Base-by-base conservation (phyloP, 73 alveolate genomes). In the Paramecium sexaurelia region DNA sequence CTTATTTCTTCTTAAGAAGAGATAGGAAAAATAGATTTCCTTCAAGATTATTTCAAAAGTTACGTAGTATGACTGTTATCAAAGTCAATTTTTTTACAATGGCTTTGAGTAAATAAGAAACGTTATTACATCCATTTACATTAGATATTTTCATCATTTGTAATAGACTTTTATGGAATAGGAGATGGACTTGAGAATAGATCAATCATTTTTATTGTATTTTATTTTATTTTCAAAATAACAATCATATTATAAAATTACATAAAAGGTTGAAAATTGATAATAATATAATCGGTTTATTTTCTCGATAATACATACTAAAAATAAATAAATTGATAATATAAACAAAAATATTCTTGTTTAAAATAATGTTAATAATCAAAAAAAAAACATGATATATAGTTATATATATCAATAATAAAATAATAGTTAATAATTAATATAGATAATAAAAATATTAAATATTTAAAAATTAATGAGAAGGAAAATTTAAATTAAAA, bases 11-110 rank as follows among this genome's bases (percentile, higher is more conserved):
- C 39, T 26, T 26, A 61, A 26, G 39, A 32, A 26, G 83, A 61
- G 43, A 32, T 9, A 29, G 83, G 83, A 61, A 61, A 61, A 22
- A 61, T 61, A 32, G 83, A 61, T 61, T 61, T 61, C 43, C 83
- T 61, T 61, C 83, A 29, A 61, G 39, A 61, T 26, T 26, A 29
- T 29, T 29, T 29, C 83, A 61, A 29, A 29, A 15, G 47, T 61
- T 61, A 61, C 83, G 83, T 61, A 29, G 83, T 61, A 61, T 61
- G 83, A 61, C 83, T 61, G 83, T 26, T 32, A 61, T 32, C 43
- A 29, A 32, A 32, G 43, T 32, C 83, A 61, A 32, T 61, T 26
- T 61, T 22, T 61, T 61, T 61, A 26, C 45, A 29, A 61, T 61
- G 20, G 43, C 83, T 61, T 13, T 26, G 6, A 8, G 43, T 61